Percentiles rank a stretch among this genome's conserved stretches.
These are phyloP conservation scores for Phytophthora podocarpi DNA, from an alignment of 352 stramenopile genomes.

Conservation along the genomic window DNA sequence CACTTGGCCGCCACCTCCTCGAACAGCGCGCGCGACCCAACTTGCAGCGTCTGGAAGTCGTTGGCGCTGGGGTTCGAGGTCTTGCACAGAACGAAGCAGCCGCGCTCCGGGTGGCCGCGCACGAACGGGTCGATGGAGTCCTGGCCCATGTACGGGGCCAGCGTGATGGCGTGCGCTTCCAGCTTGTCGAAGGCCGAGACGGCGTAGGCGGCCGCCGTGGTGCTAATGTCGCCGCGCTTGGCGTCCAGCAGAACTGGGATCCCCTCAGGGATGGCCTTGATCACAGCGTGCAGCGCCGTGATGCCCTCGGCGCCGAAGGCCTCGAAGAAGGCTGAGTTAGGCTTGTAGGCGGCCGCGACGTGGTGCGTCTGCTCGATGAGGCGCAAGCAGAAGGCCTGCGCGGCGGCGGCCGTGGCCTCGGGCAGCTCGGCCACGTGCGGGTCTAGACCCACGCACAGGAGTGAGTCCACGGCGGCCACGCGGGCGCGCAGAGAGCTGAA, in stretches of 20 bases:
- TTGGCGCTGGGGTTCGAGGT: constrained; percentile 98
- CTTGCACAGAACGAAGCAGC: constrained; percentile 99
- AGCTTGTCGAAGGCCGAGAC: constrained; percentile 93
- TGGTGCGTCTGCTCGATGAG: constrained; percentile 96
- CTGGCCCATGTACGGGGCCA: constrained; percentile 98
- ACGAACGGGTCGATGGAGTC: constrained; percentile 98
- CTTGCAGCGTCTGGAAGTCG: constrained; percentile 93
- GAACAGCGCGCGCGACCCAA: constrained; percentile 66
- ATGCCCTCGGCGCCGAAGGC: constrained; percentile 88
- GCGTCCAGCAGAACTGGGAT: constrained; percentile 98
- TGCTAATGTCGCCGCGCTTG: constrained; percentile 99
- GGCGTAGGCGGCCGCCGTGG: constrained; percentile 96
- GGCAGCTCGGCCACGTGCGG: constrained; percentile 90
- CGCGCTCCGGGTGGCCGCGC: constrained; percentile 79
- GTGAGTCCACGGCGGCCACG: constrained; percentile 91
- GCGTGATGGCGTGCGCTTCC: constrained; percentile 95
- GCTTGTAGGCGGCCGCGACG: constrained; percentile 97
- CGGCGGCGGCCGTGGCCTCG: constrained; percentile 85
- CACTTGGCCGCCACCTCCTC: constrained; percentile 93
- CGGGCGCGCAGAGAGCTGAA: constrained; percentile 89
- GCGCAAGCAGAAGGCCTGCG: constrained; percentile 94
- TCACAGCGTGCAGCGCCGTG: constrained; percentile 90
- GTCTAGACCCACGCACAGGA: constrained; percentile 98
- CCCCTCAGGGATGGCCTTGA: constrained; percentile 84
- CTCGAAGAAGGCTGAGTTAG: constrained; percentile 99